A percentile compares a stretch with the other conserved stretches of the same genome.
Conservation (phyloP, 2,329 filamentous ascomycete genomes). For the Metarhizium brunneum region DNA sequence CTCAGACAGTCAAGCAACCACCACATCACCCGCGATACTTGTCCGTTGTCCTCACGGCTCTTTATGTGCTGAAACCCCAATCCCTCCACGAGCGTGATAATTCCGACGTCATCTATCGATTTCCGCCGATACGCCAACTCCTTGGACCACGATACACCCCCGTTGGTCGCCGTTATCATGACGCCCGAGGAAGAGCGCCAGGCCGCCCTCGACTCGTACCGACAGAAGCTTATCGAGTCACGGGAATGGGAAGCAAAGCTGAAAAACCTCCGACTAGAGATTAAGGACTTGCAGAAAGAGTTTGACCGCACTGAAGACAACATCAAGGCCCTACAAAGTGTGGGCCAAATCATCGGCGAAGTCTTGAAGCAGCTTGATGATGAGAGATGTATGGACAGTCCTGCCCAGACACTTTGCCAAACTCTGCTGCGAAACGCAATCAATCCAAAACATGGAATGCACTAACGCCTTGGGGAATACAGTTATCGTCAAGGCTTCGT, state of each 20-base stretch:
- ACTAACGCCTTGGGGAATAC: constrained; percentile 9
- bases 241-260: constrained; percentile 98
- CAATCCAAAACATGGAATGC: constrained; percentile 12
- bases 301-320: constrained; percentile 98
- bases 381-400: constrained; percentile 70
- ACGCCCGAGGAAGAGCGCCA: constrained; percentile 50
- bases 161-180: constrained; percentile 26
- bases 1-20: constrained; percentile 9
- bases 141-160: background rate
- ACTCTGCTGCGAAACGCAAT: background rate
- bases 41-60: background rate
- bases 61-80: background rate
- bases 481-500: constrained; percentile 99
- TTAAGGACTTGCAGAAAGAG: constrained; percentile 90
- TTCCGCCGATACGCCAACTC: constrained; percentile 4
- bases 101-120: background rate
- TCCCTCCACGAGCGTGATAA: background rate
- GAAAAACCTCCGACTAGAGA: constrained; percentile 85
- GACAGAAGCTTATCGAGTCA: constrained; percentile 79
- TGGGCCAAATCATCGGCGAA: constrained; percentile 98
- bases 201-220: constrained; percentile 69
- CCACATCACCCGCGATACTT: constrained; percentile 5
- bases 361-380: constrained; percentile 98
- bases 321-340: constrained; percentile 98
- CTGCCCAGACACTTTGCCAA: background rate